phyloP scores from a whole-genome alignment of 208 protist genomes.

The Trypanosomatidae sp. region DNA sequence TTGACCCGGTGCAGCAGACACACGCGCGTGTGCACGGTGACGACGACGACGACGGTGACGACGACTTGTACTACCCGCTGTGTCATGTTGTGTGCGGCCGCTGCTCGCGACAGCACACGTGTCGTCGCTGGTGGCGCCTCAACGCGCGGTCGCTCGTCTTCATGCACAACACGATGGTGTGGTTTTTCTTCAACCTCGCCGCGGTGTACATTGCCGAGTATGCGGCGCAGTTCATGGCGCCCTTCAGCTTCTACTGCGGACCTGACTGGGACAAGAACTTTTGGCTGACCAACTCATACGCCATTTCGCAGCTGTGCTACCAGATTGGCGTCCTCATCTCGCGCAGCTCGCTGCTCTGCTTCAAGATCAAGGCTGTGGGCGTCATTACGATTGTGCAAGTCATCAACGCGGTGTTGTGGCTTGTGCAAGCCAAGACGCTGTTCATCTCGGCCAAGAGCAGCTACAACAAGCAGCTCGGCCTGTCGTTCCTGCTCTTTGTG shows the following conservation, averaged over 20 bases:
- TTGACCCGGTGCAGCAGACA: neutral
- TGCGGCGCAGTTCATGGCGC: constrained; percentile 70
- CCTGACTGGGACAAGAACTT: constrained; percentile 20
- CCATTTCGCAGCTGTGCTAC: constrained; percentile 82
- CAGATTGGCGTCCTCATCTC: constrained; percentile 86
- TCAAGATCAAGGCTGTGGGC: constrained; percentile 73
- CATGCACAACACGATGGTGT: constrained; percentile 53
- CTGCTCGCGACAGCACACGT: constrained; percentile 4
- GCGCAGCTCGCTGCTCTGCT: constrained; percentile 50
- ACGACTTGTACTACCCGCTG: constrained; percentile 17
- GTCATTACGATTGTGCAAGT: constrained; percentile 79
- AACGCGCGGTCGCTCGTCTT: constrained; percentile 13
- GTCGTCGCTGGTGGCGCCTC: constrained; percentile 32
- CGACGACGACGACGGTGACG: constrained; percentile 2
- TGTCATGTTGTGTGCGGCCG: constrained; percentile 16
- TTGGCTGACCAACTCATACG: constrained; percentile 65
- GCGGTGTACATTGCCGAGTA: constrained; percentile 84
- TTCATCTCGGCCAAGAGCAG: constrained; percentile 31
- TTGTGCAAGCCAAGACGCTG: constrained; percentile 61
- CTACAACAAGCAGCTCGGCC: constrained; percentile 15
- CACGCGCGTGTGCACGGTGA: constrained; percentile 3
- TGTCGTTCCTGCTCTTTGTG: constrained; percentile 61
- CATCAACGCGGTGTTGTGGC: constrained; percentile 75
- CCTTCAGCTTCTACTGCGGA: constrained; percentile 56
- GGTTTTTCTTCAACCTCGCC: constrained; percentile 61